phyloP scores from a whole-genome alignment of 345 rosid species.

The Lenwebbia sp. region DNA sequence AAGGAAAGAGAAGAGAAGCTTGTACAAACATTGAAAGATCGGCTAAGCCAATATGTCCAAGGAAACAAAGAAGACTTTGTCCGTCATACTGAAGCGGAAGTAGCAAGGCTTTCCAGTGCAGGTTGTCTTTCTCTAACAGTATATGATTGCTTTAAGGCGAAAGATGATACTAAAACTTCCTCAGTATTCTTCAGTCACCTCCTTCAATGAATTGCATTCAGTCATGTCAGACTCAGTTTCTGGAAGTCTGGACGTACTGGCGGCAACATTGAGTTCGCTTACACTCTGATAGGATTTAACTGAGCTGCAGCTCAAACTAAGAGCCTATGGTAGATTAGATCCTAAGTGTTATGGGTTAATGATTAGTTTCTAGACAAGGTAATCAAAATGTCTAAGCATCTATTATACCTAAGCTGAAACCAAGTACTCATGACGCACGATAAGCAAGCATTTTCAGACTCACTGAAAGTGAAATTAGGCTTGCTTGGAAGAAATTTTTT shows the following conservation, averaged over 20 bases:
- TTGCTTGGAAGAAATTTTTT: not conserved
- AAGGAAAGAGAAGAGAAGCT: conserved; percentile 97
- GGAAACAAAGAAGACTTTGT: conserved; percentile 68
- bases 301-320: not conserved
- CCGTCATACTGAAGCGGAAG: conserved; percentile 70
- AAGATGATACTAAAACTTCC: not conserved
- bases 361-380: not conserved
- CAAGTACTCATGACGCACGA: not conserved
- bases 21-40: conserved; percentile 53
- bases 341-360: not conserved
- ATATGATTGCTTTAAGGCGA: not conserved
- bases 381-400: not conserved
- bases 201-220: not conserved
- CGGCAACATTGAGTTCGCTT: not conserved
- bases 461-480: not conserved
- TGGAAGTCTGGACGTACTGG: not conserved
- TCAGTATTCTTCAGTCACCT: not conserved
- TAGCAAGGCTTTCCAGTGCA: conserved; percentile 74
- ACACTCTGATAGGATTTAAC: not conserved
- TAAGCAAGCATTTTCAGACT: not conserved
- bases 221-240: not conserved
- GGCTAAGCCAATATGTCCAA: conserved; percentile 66
- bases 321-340: not conserved
- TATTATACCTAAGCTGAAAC: not conserved
- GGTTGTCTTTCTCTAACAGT: conserved; percentile 23